Evolutionary conservation across 768 basidiomycete genomes (phyloP), one percentile per base, ranked within the genome.

Genomic region (Boletus reticulatus): DNA sequence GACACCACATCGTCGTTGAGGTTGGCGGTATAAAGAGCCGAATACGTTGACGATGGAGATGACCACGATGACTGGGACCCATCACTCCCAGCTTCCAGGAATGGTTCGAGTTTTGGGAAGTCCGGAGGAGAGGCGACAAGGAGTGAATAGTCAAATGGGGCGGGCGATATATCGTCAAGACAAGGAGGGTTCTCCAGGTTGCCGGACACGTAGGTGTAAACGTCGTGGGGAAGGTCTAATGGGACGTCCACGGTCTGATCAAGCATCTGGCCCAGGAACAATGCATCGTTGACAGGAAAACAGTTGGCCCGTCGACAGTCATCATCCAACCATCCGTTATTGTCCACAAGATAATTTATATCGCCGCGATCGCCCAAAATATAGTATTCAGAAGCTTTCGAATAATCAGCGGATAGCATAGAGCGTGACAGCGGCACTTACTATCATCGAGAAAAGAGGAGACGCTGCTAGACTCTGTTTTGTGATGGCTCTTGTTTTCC

Each of bases 1-100:
- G 48, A 56, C n/a, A 47, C 13, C 47, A 50, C 37, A 12, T 61
- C 54, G 17, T 61, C 55, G 24, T 52, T 32, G 4, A 52, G 56
- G 45, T 56, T 45, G 27, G 47, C 27, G 24, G 50, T 27, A 54
- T 61, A 58, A 8, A 67, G 48, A 20, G 53, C 16, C 44, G 62
- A 62, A 55, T 65, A 61, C 19, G 52, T 59, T 32, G 73, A 70
- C 22, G 59, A 57, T 37, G 67, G 66, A 7, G 67, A 65, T 44
- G 66, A 63, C 32, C 56, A 63, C 13, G 53, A 52, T 12, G 66
- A 68, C 29, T 57, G 61, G 11, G 53, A 60, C 29, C 45, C 50
- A 22, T 62, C 57, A 14, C 56, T 62, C 37, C 51, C 52, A 6
- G 51, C 38, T 53, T 63, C 65, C 42, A 50, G 44, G 48, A 65